Percentiles rank a stretch among this genome's conserved stretches.
phyloP scores from a whole-genome alignment of 2,329 filamentous ascomycete genomes.

The Fusarium protoensiforme region DNA sequence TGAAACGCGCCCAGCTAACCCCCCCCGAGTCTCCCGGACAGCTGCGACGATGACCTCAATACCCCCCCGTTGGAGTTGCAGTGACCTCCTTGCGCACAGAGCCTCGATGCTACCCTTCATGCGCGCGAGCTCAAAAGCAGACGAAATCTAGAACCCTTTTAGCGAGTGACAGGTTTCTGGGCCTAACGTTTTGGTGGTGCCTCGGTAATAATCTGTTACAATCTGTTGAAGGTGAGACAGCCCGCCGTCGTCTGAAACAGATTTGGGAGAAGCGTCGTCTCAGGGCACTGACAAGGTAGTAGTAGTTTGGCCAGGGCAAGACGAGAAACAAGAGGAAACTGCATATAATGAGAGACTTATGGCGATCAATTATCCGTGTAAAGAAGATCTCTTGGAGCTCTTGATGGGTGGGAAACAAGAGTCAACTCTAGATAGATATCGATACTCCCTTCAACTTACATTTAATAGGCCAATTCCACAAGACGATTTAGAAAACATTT shows the following conservation, averaged over 20 bases:
- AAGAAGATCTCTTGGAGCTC: neutral
- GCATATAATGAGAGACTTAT: neutral
- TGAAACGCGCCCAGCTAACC: constrained; percentile 22
- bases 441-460: neutral
- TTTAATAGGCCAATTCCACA: neutral
- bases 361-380: neutral
- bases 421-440: neutral
- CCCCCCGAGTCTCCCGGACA: neutral
- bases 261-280: constrained; percentile 25
- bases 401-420: neutral
- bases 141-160: constrained; percentile 21
- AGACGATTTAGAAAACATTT: neutral
- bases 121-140: neutral
- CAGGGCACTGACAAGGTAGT: constrained; percentile 4
- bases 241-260: constrained; percentile 40
- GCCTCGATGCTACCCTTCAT: constrained; percentile 15
- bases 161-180: constrained; percentile 13
- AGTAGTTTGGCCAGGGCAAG: constrained; percentile 1
- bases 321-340: neutral
- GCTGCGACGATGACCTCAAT: neutral
- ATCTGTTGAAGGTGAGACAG: constrained; percentile 35
- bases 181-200: constrained; percentile 12
- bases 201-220: constrained; percentile 19
- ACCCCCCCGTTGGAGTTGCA: neutral
- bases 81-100: constrained; percentile 23